Evolutionary conservation across 148 eudicot genomes (phyloP).

Genomic region (Spergularia bocconei): DNA sequence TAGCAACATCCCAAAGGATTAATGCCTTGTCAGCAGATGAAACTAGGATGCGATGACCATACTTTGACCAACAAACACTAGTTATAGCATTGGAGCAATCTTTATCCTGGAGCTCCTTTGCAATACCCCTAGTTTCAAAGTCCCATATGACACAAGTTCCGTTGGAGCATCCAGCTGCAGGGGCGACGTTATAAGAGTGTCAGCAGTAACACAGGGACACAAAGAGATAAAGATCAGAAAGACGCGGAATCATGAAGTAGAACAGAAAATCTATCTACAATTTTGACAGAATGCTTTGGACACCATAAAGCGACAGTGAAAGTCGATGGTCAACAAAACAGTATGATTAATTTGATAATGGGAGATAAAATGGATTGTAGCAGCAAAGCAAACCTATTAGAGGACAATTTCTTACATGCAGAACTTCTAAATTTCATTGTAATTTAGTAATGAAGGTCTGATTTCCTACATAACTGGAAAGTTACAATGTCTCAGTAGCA

Average conservation of each 20-base stretch:
- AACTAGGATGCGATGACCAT: conserved; percentile 75
- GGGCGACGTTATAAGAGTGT: neutral
- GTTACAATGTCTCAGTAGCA: no score
- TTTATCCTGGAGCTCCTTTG: conserved; percentile 71
- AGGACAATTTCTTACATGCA: neutral
- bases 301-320: neutral
- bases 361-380: neutral
- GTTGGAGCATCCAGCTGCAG: conserved; percentile 86
- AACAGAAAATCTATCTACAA: neutral
- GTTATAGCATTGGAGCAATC: conserved; percentile 76
- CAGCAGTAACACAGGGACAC: neutral
- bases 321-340: neutral
- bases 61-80: conserved; percentile 93
- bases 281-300: neutral
- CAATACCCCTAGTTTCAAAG: conserved; percentile 79
- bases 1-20: conserved; percentile 87
- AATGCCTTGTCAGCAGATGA: conserved; percentile 87
- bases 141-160: conserved; percentile 97
- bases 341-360: neutral
- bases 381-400: neutral
- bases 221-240: neutral
- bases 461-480: no score
- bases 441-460: neutral
- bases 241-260: neutral
- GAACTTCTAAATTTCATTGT: neutral